Evolutionary conservation across 2,329 filamentous ascomycete species (phyloP).

Genomic region (Incumbomyces lentus): DNA sequence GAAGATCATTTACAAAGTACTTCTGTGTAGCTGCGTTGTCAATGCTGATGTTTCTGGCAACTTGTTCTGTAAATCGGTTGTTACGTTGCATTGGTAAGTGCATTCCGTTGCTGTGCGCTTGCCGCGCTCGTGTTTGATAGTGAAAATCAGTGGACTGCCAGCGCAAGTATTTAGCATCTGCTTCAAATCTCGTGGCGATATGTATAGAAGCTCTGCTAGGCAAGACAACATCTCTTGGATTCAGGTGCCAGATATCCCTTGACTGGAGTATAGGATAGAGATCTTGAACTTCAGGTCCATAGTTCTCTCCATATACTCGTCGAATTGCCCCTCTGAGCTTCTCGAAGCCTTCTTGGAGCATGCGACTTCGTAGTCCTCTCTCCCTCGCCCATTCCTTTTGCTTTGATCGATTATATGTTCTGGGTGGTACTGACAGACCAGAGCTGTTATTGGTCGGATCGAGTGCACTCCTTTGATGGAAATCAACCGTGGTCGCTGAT

Average conservation of each 20-base stretch:
- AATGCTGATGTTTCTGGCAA: not conserved
- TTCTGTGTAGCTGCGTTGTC: slow-evolving; percentile 6
- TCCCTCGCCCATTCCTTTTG: not conserved
- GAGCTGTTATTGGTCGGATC: not conserved
- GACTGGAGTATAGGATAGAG: slow-evolving; percentile 38
- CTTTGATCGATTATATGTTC: not conserved
- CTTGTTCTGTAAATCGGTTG: slow-evolving; percentile 1
- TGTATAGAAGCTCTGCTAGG: slow-evolving; percentile 35
- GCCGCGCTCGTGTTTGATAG: not conserved
- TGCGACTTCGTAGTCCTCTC: slow-evolving; percentile 1
- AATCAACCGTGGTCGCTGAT: not conserved
- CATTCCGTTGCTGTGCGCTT: not conserved
- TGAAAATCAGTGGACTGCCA: not conserved
- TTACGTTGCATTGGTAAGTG: not conserved
- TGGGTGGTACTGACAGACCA: too few species aligned
- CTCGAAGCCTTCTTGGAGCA: not conserved
- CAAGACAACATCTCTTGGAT: slow-evolving; percentile 37
- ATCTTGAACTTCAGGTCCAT: slow-evolving; percentile 42
- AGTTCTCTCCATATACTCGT: slow-evolving; percentile 19
- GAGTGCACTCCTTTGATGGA: not conserved
- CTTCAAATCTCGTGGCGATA: slow-evolving; percentile 14
- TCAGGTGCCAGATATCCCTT: slow-evolving; percentile 40
- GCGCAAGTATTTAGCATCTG: not conserved
- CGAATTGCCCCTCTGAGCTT: not conserved
- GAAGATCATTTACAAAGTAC: slow-evolving; percentile 16